phyloP scores from a whole-genome alignment of 345 rosid genomes.

The Melastoma malabathricum region DNA sequence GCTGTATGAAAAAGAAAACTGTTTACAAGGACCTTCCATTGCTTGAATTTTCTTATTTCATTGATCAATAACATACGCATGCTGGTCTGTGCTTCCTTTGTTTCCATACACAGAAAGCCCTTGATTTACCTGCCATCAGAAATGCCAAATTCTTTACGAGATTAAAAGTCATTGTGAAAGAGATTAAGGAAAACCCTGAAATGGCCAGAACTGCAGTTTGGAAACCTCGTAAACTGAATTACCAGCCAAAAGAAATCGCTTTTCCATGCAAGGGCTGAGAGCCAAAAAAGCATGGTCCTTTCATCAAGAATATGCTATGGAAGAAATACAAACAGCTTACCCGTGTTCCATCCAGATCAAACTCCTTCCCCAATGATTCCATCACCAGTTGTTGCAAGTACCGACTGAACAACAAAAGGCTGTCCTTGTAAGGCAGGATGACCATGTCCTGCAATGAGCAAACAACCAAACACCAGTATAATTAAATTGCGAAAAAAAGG shows the following conservation, averaged over 20 bases:
- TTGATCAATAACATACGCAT: constrained; percentile 57
- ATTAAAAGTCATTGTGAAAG: neutral
- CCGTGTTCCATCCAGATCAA: constrained; percentile 86
- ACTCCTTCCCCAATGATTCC: constrained; percentile 98
- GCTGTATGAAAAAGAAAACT: constrained; percentile 22
- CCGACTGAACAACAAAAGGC: constrained; percentile 79
- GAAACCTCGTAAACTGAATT: too few species aligned
- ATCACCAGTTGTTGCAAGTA: constrained; percentile 95
- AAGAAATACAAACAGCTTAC: constrained; percentile 26
- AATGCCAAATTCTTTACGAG: constrained; percentile 8
- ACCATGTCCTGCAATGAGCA: constrained; percentile 73
- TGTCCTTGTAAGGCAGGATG: constrained; percentile 97
- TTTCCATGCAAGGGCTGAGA: neutral
- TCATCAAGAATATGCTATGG: neutral
- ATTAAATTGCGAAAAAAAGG: neutral
- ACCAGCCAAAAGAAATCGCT: too few species aligned
- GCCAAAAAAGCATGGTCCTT: neutral
- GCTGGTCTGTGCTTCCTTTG: constrained; percentile 99
- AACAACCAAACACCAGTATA: neutral
- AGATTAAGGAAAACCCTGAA: too few species aligned
- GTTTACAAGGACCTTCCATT: too few species aligned
- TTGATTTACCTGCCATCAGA: constrained; percentile 67
- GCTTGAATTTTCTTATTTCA: too few species aligned
- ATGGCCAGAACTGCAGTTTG: too few species aligned
- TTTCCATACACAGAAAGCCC: constrained; percentile 93